These are phyloP conservation scores for Ceriops tagal DNA, from an alignment of 345 rosid species.

Conservation along the genomic window DNA sequence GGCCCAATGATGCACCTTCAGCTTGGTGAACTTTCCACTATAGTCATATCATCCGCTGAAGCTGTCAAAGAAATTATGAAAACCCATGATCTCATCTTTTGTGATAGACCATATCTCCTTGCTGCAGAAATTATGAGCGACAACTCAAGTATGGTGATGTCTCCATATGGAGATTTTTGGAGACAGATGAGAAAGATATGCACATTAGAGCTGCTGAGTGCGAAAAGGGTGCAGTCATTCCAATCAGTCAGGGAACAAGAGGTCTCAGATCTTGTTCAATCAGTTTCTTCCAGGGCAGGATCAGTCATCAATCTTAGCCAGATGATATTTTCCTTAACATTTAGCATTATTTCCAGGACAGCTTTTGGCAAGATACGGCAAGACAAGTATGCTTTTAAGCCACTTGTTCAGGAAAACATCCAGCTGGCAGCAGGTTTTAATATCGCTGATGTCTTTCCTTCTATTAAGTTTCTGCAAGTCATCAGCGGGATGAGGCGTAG, in stretches of 20 bases:
- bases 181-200: not conserved
- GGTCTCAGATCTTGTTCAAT: not conserved
- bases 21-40: not conserved
- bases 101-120: not conserved
- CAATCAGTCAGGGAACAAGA: not conserved
- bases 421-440: not conserved
- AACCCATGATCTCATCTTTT: not conserved
- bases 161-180: not conserved
- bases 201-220: not conserved
- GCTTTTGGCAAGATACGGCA: not conserved
- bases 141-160: not conserved
- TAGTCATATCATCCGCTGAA: constrained; percentile 1
- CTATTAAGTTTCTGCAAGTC: not conserved
- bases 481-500: not conserved
- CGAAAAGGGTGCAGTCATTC: not conserved
- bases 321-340: not conserved
- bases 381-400: not conserved
- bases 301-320: not conserved
- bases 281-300: not conserved
- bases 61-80: not conserved
- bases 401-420: not conserved
- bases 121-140: not conserved
- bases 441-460: not conserved
- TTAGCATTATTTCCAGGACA: not conserved
- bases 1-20: constrained; percentile 5